Evolutionary conservation across 495 filamentous ascomycete species (phyloP).

Genomic region (Venustampulla echinocandica): DNA sequence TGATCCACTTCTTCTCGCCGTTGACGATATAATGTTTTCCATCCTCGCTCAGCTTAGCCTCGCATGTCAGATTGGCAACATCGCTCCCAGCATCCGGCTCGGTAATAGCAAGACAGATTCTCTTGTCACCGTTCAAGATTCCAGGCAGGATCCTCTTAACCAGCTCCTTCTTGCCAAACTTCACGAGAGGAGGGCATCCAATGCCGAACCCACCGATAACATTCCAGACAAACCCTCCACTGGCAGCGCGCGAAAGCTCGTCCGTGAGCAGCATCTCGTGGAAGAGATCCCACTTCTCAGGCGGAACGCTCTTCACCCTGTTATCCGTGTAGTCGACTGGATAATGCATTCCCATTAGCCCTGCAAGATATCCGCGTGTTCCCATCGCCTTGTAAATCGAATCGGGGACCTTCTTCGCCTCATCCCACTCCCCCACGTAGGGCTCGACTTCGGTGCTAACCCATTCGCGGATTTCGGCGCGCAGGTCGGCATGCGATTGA

Average conservation of each 20-base stretch:
- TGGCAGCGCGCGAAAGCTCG: conserved; percentile 79
- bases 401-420: conserved; percentile 65
- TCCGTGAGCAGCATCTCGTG: conserved; percentile 94
- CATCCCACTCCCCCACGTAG: conserved; percentile 92
- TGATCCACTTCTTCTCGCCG: conserved; percentile 99
- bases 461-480: conserved; percentile 85
- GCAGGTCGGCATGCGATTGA: conserved; percentile 80
- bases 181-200: conserved; percentile 81
- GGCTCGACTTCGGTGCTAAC: conserved; percentile 86
- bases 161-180: conserved; percentile 84
- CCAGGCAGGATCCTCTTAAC: conserved; percentile 72
- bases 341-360: conserved; percentile 75
- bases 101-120: conserved; percentile 84
- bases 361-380: conserved; percentile 82
- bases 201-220: conserved; percentile 88
- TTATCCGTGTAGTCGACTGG: conserved; percentile 62
- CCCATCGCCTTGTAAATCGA: conserved; percentile 94
- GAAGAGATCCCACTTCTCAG: conserved; percentile 95
- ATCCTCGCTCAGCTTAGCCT: conserved; percentile 85
- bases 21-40: conserved; percentile 99
- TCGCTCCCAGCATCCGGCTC: conserved; percentile 76
- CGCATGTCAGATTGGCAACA: conserved; percentile 89
- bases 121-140: conserved; percentile 85
- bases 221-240: conserved; percentile 97
- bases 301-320: conserved; percentile 63